Base-by-base conservation (phyloP, 2,329 filamentous ascomycete species). In the Beauveria scarabaeidicola region DNA sequence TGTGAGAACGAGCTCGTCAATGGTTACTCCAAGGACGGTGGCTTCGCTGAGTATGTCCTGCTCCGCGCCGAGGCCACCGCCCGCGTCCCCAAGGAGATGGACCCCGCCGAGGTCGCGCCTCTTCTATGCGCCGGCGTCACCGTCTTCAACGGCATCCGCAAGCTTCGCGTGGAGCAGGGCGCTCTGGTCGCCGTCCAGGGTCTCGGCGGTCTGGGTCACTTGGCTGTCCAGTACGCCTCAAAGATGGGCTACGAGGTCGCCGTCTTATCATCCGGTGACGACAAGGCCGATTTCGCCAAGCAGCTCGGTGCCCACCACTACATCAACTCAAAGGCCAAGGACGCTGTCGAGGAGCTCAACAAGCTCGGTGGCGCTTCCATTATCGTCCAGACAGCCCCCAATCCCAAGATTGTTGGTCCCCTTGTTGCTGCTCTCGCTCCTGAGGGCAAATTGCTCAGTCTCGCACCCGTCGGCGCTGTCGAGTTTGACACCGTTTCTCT, bases 211-310 rank as follows among this genome's bases (percentile, higher is more conserved):
- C 78, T 92, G 0, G 89, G 89, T 2, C 89, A 93, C 70, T 71
- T 93, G 32, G 89, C 88, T 0, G 84, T 92, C 32, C 88, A 91
- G 69, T 92, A 87, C 69, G 88, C 88, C 5, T 77, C 77, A 53
- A 85, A 85, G 72, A 90, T 91, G 88, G 89, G 89, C 5, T 91
- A 87, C 72, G 80, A 83, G 61, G 83, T 89, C 5, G 83, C 84
- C 1, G 89, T 87, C 0, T 78, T 92, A 54, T 87, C 83, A 10
- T 81, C 83, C 0, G 83, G 84, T 9, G 80, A 83, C 61, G 78
- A 76, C 64, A 93, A 93, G 77, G 81, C 80, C 62, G 80, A 84
- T 0, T 89, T 91, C 66, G 87, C 88, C 0, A 71, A 66, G 61
- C 59, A 73, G 58, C 71, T 79, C 5, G 76, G 77, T 2, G 77